Percentiles rank a stretch among this genome's conserved stretches.
These are phyloP conservation scores for Tulasnella sp. DNA, from an alignment of 768 basidiomycete species.

Conservation along the genomic window DNA sequence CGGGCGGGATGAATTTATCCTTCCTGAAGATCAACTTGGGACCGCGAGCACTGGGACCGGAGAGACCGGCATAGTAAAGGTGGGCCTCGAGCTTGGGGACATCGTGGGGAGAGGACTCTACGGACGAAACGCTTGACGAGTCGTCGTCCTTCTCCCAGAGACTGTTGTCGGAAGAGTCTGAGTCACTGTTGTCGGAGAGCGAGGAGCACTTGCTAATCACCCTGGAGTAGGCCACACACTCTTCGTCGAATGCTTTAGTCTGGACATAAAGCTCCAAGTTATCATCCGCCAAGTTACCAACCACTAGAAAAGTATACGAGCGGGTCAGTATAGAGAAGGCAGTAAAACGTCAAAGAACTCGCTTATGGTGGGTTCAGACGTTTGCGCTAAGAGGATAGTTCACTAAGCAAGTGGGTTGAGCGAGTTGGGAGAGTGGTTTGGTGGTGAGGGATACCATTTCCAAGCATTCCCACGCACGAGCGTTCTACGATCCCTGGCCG, in stretches of 20 bases:
- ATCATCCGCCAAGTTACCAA: too few relatives aligned
- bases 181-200: conserved; percentile 5
- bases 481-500: too few relatives aligned
- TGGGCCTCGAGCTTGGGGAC: conserved; percentile 25
- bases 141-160: conserved; percentile 10
- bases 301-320: too few relatives aligned
- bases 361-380: too few relatives aligned
- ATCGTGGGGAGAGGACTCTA: conserved; percentile 19
- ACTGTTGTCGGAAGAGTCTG: conserved; percentile 10
- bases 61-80: conserved; percentile 28
- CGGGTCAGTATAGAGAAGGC: too few relatives aligned
- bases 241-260: conserved; percentile 3
- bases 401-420: too few relatives aligned
- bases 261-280: conserved; percentile 14
- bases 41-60: conserved; percentile 24
- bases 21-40: conserved; percentile 30
- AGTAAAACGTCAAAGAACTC: too few relatives aligned
- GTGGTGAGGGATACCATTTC: too few relatives aligned
- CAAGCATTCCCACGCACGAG: too few relatives aligned
- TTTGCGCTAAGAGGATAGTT: too few relatives aligned
- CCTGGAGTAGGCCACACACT: conserved; percentile 1
- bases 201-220: background rate
- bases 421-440: too few relatives aligned
- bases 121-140: conserved; percentile 14
- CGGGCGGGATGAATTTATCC: conserved; percentile 25